Evolutionary conservation across 2,329 filamentous ascomycete species (phyloP), one percentile per base, ranked within the genome.

Genomic region (Didymella pomorum): DNA sequence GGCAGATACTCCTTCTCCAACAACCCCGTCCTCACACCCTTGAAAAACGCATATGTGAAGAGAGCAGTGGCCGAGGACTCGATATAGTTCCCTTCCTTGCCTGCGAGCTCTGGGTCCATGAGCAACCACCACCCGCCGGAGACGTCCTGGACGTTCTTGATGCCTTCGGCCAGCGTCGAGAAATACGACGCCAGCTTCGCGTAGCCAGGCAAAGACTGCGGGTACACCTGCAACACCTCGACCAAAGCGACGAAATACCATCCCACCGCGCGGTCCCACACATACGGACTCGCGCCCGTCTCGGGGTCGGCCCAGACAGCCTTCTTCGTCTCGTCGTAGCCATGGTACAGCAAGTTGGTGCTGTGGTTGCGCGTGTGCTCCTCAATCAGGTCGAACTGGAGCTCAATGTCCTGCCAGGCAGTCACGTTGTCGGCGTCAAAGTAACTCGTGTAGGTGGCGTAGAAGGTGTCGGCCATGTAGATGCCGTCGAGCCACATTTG

Each of bases 401-500:
- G 65, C 31, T 66, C 66, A 44, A 77, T 75, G 37, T 84, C 80
- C 45, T 80, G 70, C 73, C 79, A 81, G 5, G 79, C 82, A 0
- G 74, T 76, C 14, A 60, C 66, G 56, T 79, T 79, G 41, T 69
- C 54, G 0, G 73, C 67, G 37, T 77, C 70, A 57, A 80, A 79
- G 44, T 72, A 70, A 2, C 64, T 62, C 2, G 78, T 79, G 58
- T 75, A 78, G 25, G 75, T 76, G 5, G 76, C 72, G 56, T 77
- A 77, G 66, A 77, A 77, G 42, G 66, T 71, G 35, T 76, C 71
- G 9, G 74, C 76, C 76, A 79, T 79, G 67, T 76, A 79, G 37
- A 79, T 82, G 1, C 84, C 84, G 61, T 85, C 83, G 0, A 86
- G 77, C 84, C 84, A 86, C 83, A 85, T 85, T 66, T 86, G 82